Evolutionary conservation across 1,284 basidiomycete genomes (phyloP).

Genomic region (Exsudoporus floridanus): DNA sequence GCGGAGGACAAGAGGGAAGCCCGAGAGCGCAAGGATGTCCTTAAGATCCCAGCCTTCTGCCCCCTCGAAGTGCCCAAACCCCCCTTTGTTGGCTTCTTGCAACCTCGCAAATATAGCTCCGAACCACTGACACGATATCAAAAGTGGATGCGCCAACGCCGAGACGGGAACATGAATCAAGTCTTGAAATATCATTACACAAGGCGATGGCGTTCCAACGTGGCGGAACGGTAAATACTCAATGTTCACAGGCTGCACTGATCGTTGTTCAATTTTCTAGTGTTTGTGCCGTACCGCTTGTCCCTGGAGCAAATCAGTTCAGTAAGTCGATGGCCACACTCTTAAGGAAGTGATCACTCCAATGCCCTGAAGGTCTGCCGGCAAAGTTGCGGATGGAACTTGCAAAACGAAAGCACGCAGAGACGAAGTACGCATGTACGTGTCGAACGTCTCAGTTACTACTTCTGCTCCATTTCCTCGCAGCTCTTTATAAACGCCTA

Average conservation of each 20-base stretch:
- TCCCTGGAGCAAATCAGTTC: slow-evolving; percentile 45
- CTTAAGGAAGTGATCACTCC: not conserved
- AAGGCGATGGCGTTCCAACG: slow-evolving; percentile 34
- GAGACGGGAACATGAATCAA: slow-evolving; percentile 20
- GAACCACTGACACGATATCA: slow-evolving; percentile 59
- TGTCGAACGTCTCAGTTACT: slow-evolving; percentile 1
- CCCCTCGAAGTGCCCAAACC: slow-evolving; percentile 33
- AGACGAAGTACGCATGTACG: slow-evolving; percentile 26
- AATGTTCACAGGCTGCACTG: not conserved
- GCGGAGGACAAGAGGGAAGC: slow-evolving; percentile 34
- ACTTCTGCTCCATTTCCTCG: slow-evolving; percentile 7
- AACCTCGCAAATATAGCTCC: slow-evolving; percentile 43
- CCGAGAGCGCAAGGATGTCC: slow-evolving; percentile 33
- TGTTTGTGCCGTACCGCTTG: slow-evolving; percentile 49
- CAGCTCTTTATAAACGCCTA: slow-evolving; percentile 56
- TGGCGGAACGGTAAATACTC: slow-evolving; percentile 53
- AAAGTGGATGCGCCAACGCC: slow-evolving; percentile 45
- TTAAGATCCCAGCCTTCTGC: slow-evolving; percentile 44
- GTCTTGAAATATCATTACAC: slow-evolving; percentile 53
- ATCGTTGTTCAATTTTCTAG: slow-evolving; percentile 32
- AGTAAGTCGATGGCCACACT: slow-evolving; percentile 34
- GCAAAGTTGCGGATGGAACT: slow-evolving; percentile 36
- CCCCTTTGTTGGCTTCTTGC: slow-evolving; percentile 46
- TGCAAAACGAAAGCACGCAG: slow-evolving; percentile 25
- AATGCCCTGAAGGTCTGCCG: slow-evolving; percentile 42